A percentile compares a stretch with the other conserved stretches of the same genome.
Conservation (phyloP, 1,284 basidiomycete species). For the Neolentinus lepideus region DNA sequence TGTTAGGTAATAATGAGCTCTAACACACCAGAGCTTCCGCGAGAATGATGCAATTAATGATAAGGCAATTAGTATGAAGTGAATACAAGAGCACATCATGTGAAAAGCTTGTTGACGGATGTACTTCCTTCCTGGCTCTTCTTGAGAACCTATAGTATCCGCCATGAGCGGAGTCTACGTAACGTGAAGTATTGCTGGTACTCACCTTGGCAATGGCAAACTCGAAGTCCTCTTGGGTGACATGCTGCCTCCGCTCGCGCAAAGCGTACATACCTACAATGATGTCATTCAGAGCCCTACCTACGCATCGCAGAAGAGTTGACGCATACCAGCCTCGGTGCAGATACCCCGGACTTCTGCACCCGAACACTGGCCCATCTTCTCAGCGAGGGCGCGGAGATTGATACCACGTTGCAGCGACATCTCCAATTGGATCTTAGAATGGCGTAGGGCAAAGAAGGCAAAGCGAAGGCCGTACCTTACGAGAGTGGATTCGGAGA, state of each 20-base stretch:
- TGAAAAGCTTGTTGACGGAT: slow-evolving; percentile 87
- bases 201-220: slow-evolving; percentile 91
- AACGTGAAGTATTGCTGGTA: slow-evolving; percentile 6
- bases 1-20: too few species aligned
- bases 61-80: slow-evolving; percentile 1
- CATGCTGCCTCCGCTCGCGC: slow-evolving; percentile 91
- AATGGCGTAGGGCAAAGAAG: not conserved
- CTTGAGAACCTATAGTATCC: slow-evolving; percentile 64
- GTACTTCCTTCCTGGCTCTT: slow-evolving; percentile 91
- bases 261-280: slow-evolving; percentile 89
- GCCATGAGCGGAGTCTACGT: slow-evolving; percentile 4
- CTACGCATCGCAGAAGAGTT: slow-evolving; percentile 14
- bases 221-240: slow-evolving; percentile 98
- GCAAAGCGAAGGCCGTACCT: slow-evolving; percentile 44
- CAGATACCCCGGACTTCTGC: slow-evolving; percentile 98
- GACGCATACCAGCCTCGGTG: slow-evolving; percentile 82
- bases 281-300: slow-evolving; percentile 1
- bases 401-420: slow-evolving; percentile 97
- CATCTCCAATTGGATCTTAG: slow-evolving; percentile 55
- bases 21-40: too few species aligned
- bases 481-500: slow-evolving; percentile 93
- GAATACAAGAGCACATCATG: slow-evolving; percentile 29
- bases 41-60: too few species aligned
- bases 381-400: slow-evolving; percentile 89
- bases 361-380: slow-evolving; percentile 98